Conservation (phyloP, 257 asterid species). For the Solanum gandarillasii region DNA sequence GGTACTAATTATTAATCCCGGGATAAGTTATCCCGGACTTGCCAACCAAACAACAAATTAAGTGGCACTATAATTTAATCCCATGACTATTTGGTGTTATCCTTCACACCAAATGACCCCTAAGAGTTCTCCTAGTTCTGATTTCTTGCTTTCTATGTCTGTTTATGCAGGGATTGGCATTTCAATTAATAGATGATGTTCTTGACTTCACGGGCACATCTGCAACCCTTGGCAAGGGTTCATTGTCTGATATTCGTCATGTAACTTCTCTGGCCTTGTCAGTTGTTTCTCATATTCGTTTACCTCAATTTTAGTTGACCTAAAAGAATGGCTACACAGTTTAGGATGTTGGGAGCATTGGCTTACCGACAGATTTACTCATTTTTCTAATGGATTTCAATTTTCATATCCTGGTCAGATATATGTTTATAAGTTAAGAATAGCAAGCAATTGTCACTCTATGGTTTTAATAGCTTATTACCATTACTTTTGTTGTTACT, state of each 20-base stretch:
- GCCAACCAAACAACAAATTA: background rate
- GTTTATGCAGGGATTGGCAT: conserved; percentile 78
- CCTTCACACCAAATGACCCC: background rate
- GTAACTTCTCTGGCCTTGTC: conserved; percentile 26
- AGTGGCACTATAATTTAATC: background rate
- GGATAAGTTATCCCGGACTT: background rate
- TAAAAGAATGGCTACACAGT: background rate
- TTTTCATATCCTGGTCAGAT: background rate
- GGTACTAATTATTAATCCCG: no score
- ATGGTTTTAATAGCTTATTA: background rate
- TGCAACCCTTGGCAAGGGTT: conserved; percentile 84
- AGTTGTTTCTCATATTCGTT: background rate
- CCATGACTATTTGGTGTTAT: background rate
- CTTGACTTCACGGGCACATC: conserved; percentile 95
- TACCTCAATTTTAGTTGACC: background rate
- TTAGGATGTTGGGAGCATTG: background rate
- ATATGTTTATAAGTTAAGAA: background rate
- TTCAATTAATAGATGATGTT: conserved; percentile 84
- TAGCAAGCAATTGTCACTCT: background rate
- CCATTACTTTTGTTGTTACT: background rate
- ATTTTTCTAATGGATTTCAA: background rate
- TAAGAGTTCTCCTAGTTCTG: background rate
- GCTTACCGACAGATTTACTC: background rate
- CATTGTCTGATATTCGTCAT: conserved; percentile 94
- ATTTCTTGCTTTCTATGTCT: background rate